Evolutionary conservation across 495 filamentous ascomycete species (phyloP), one percentile per base, ranked within the genome.

Genomic region (Oleoguttula mirabilis): DNA sequence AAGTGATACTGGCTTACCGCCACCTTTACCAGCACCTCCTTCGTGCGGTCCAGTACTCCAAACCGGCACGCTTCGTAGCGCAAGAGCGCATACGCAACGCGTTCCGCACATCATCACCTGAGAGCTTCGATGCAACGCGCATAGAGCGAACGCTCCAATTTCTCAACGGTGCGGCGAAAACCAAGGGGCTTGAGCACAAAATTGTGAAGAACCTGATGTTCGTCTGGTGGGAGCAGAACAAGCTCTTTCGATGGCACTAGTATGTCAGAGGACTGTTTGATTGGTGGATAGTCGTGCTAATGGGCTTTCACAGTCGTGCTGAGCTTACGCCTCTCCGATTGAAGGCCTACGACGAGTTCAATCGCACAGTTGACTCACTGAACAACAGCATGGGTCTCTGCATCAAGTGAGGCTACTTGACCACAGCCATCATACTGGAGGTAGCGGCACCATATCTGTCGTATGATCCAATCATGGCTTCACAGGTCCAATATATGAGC

Each of bases 121-220:
- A 55, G 3, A 60, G 63, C 36, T 83, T 81, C 49, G 66, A 84
- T 50, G 52, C 61, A 30, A 58, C 66, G 20, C 73, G 68, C 42
- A 75, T 94, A 25, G 58, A 64, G 37, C 82, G 84, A 39, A 98
- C 90, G 0, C 44, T 92, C 14, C 66, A 69, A 43, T 95, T 98
- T 55, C 66, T 96, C 4, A 64, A 75, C 25, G 69, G 71, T 21
- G 90, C 90, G 5, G 67, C 79, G 7, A 21, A 19, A 15, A 58
- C 69, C 45, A 69, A 61, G 19, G 85, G 86, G 0, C 45, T 88
- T 15, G 90, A 96, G 66, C 85, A 94, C 56, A 67, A 62, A 41
- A 77, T 98, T 36, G 39, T 94, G 38, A 84, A 77, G 59, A 93
- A 80, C 50, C 53, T 95, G 41, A 53, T 84, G 27, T 55, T 74